Percentiles rank a stretch among this genome's conserved stretches.
Evolutionary conservation across 2,329 filamentous ascomycete species (phyloP).

Genomic region (Ophiostoma sp.): DNA sequence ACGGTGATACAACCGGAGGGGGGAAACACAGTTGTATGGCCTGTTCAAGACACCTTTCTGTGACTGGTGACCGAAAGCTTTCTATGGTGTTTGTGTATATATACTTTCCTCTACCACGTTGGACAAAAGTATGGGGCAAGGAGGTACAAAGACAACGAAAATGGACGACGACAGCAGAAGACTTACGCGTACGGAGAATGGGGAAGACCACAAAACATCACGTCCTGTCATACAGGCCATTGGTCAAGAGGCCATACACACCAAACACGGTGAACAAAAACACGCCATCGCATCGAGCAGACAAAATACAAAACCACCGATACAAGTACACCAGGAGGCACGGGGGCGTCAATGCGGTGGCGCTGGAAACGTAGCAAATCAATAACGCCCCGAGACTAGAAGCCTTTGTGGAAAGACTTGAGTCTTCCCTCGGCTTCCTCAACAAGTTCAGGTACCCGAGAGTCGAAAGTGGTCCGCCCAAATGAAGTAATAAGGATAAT

Average conservation of each 20-base stretch:
- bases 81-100: neutral
- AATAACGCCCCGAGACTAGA: neutral
- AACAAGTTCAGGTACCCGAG: neutral
- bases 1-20: neutral
- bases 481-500: neutral
- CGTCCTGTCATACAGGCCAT: neutral
- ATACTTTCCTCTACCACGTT: neutral
- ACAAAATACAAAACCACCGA: neutral
- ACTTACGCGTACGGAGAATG: slow-evolving; percentile 15
- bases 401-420: neutral
- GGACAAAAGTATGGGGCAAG: neutral
- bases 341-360: neutral
- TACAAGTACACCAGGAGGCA: neutral
- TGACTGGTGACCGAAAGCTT: neutral
- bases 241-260: neutral
- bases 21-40: neutral
- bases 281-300: neutral
- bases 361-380: neutral
- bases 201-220: neutral
- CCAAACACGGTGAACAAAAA: neutral
- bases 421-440: neutral
- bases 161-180: neutral
- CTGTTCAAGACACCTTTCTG: neutral
- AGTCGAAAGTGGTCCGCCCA: neutral
- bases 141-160: neutral